Conservation (phyloP, 2,329 filamentous ascomycete genomes). For the Lecanosticta acicola region DNA sequence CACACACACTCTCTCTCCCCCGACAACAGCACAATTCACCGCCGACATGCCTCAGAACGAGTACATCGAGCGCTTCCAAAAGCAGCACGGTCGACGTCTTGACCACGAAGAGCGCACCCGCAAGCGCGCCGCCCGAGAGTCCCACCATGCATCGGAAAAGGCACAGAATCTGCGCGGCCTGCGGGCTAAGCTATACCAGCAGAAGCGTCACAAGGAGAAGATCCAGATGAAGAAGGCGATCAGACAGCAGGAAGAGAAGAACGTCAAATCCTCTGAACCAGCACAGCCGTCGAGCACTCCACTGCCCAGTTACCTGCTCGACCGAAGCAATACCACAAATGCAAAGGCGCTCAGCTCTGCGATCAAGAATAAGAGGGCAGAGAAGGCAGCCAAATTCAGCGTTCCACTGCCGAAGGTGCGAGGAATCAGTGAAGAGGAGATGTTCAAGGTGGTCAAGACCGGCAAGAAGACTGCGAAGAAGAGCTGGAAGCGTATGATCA, state of each 20-base stretch:
- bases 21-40: conserved; percentile 5
- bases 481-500: conserved; percentile 65
- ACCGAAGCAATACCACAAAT: conserved; percentile 64
- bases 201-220: conserved; percentile 95
- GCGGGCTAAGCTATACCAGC: conserved; percentile 84
- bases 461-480: conserved; percentile 93
- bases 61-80: conserved; percentile 68
- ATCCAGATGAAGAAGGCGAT: conserved; percentile 96
- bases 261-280: conserved; percentile 78
- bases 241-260: conserved; percentile 90
- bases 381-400: conserved; percentile 88
- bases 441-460: conserved; percentile 95
- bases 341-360: conserved; percentile 72
- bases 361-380: conserved; percentile 91
- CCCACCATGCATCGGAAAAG: conserved; percentile 79
- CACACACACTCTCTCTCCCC: background rate
- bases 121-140: conserved; percentile 82
- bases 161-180: conserved; percentile 90
- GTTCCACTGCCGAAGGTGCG: conserved; percentile 92
- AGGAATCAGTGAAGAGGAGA: conserved; percentile 90
- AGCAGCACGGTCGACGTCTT: conserved; percentile 52
- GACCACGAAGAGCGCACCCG: conserved; percentile 85
- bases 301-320: conserved; percentile 86
- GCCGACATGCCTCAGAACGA: conserved; percentile 69
- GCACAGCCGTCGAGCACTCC: conserved; percentile 75